Evolutionary conservation across 2,329 filamentous ascomycete genomes (phyloP), one percentile per base, ranked within the genome.

Genomic region (Aspergillus candidus): DNA sequence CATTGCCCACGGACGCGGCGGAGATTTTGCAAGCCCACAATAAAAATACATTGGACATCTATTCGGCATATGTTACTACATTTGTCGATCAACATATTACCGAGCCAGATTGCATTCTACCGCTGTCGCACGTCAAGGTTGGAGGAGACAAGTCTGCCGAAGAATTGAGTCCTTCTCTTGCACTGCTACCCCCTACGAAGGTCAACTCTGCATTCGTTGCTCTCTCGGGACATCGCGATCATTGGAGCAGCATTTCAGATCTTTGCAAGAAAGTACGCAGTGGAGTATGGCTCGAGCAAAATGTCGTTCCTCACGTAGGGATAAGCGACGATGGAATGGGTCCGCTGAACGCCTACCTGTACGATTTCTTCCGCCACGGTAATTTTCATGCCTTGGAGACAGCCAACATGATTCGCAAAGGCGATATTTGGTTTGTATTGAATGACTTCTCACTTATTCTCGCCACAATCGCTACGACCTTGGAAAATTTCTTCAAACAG

Each of bases 321-420:
- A 66, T 87, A 10, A 77, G 79, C 0, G 68, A 80, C 18, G 77
- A 83, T 41, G 60, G 65, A 4, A 59, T 68, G 2, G 70, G 73
- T 44, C 49, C 63, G 47, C 49, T 69, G 11, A 69, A 70, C 40
- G 66, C 65, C 0, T 69, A 66, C 43, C 66, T 90, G 1, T 80
- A 83, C 47, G 84, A 90, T 61, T 91, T 89, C 65, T 89, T 79
- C 72, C 85, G 80, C 62, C 82, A 90, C 54, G 85, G 84, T 3
- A 78, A 83, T 56, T 61, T 82, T 15, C 59, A 71, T 1, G 75
- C 79, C 0, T 67, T 90, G 2, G 76, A 78, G 11, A 67, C 63
- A 0, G 83, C 80, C 27, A 90, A 91, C 58, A 72, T 75, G 3
- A 81, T 91, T 57, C 78, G 77, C 35, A 67, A 70, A 1, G 77